phyloP scores from a whole-genome alignment of 2,329 filamentous ascomycete genomes.

The Delphinella strobiligena region DNA sequence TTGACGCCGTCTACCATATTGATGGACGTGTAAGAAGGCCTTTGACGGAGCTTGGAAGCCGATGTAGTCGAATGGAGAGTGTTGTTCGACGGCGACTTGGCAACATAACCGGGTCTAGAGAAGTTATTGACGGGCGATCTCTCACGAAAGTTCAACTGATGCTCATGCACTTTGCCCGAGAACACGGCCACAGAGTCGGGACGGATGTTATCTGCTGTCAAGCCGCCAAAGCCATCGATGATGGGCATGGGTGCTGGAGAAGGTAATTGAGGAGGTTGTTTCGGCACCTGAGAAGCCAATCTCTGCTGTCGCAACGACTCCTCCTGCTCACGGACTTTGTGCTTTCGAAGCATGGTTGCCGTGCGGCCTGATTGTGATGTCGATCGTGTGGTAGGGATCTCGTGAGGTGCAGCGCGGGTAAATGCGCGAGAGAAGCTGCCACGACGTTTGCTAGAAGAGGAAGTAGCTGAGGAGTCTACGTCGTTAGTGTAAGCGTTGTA shows the following conservation, averaged over 20 bases:
- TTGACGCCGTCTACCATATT: not conserved
- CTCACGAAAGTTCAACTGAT: constrained; percentile 11
- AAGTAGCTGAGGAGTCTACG: not conserved
- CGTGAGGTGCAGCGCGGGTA: constrained; percentile 9
- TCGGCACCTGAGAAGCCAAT: constrained; percentile 39
- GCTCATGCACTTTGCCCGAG: constrained; percentile 33
- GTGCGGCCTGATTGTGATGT: constrained; percentile 5
- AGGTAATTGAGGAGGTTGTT: constrained; percentile 47
- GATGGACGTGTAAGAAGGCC: not conserved
- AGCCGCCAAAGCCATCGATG: constrained; percentile 48
- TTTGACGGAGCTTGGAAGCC: not conserved
- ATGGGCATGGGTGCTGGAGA: constrained; percentile 33
- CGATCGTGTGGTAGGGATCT: constrained; percentile 9
- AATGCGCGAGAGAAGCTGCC: constrained; percentile 9
- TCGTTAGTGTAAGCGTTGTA: not conserved
- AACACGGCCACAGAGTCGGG: constrained; percentile 51
- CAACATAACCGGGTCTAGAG: constrained; percentile 24
- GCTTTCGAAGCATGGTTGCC: constrained; percentile 19
- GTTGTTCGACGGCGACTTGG: constrained; percentile 9
- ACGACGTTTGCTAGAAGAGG: not conserved
- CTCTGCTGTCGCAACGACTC: constrained; percentile 44
- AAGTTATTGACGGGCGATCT: constrained; percentile 11
- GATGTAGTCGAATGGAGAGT: constrained; percentile 1
- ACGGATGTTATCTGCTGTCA: constrained; percentile 44
- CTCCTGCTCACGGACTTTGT: constrained; percentile 33